phyloP scores from a whole-genome alignment of 2,329 filamentous ascomycete genomes.

The Sporothrix curviconia region DNA sequence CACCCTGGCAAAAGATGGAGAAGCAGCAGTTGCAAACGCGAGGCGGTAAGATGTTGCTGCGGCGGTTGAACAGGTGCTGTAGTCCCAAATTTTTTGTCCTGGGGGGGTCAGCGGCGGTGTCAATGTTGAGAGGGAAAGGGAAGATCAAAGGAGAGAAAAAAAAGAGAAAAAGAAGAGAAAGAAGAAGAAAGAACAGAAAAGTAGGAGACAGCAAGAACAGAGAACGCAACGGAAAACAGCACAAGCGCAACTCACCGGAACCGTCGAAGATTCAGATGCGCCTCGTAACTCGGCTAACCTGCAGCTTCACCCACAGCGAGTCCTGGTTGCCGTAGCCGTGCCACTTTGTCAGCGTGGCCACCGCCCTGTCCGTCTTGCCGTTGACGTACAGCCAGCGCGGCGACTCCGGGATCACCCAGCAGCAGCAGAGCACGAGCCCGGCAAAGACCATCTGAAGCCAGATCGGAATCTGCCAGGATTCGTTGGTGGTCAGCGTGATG shows the following conservation, averaged over 20 bases:
- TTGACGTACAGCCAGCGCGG: not conserved
- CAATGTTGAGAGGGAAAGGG: not conserved
- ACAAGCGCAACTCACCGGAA: not conserved
- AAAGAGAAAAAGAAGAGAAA: too few relatives aligned
- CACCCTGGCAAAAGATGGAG: not conserved
- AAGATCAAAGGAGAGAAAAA: too few relatives aligned
- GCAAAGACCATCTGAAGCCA: conserved; percentile 3
- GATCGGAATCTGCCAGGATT: conserved; percentile 1
- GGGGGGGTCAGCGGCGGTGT: not conserved
- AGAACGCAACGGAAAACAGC: too few relatives aligned
- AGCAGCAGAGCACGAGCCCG: not conserved
- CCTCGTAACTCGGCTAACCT: not conserved
- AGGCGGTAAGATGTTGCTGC: conserved; percentile 3
- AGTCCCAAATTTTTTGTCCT: conserved; percentile 2
- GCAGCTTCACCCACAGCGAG: not conserved
- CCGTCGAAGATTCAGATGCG: not conserved
- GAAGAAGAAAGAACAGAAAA: too few relatives aligned
- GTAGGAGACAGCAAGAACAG: too few relatives aligned
- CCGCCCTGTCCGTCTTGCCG: not conserved
- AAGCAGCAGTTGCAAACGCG: conserved; percentile 1
- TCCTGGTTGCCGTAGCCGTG: not conserved
- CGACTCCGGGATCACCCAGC: not conserved
- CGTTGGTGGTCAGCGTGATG: conserved; percentile 2
- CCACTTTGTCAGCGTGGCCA: not conserved
- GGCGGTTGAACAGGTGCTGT: not conserved